Base-by-base conservation (phyloP, 371 early-diverging fungal genomes). In the Dinochytrium kinnereticum region DNA sequence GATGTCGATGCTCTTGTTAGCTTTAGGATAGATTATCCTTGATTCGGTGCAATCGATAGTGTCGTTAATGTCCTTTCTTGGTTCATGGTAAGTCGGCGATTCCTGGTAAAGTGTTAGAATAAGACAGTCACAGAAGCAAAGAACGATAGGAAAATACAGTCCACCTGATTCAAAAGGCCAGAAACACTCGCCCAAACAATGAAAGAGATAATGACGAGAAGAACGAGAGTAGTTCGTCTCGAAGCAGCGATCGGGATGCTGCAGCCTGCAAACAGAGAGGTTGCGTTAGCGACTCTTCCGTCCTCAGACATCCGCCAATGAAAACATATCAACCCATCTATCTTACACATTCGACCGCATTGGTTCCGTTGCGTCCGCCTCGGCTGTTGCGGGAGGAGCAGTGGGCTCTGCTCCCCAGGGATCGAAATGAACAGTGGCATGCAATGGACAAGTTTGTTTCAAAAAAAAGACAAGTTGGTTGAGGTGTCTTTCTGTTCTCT, bases 371-470 rank as follows among this genome's bases (percentile, higher is more conserved):
- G n/a, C n/a, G n/a, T n/a, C n/a, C n/a, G n/a, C 24, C 5, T 26
- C n/a, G 55, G 24, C 13, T 13, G 55, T 26, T 26, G n/a, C 26
- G 24, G n/a, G n/a, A 53, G n/a, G 5, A 53, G 55, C 55, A 24
- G 26, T n/a, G 55, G 49, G 13, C 49, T 24, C 13, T 53, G n/a
- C 55, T 53, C 55, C 26, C 55, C 55, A 21, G 55, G 55, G 7
- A 53, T 53, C 5, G 55, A 13, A 5, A 53, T 21, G 55, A 53
- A 53, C n/a, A 53, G 5, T 53, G 55, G 55, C 55, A 53, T 53
- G n/a, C 5, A 26, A 15, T 44, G 44, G 44, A 19, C 19, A 44
- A 13, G 44, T 13, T 13, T 44, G 55, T 26, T n/a, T 53, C 55
- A 5, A 53, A 7, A 15, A 53, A 53, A 53, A 5, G 55, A 13